phyloP scores from a whole-genome alignment of 2,329 filamentous ascomycete species.

The Xylariaceae sp. region DNA sequence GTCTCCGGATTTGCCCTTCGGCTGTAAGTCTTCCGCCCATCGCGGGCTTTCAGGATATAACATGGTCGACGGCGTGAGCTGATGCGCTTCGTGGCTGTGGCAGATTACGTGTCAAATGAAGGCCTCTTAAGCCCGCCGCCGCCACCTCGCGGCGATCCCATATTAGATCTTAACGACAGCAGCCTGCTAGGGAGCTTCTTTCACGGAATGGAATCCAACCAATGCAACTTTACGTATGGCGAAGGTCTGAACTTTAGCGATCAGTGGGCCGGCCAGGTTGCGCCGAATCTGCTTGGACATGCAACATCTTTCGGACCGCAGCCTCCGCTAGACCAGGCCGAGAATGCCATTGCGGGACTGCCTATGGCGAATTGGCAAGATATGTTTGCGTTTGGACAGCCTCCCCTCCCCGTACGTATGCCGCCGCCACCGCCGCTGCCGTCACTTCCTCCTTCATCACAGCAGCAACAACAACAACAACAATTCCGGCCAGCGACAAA shows the following conservation, averaged over 20 bases:
- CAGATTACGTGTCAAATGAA: slow-evolving; percentile 26
- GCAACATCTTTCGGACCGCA: slow-evolving; percentile 60
- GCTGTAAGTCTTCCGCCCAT: slow-evolving; percentile 52
- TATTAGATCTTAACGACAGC: slow-evolving; percentile 60
- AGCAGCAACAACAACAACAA: slow-evolving; percentile 24
- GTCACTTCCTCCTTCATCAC: slow-evolving; percentile 23
- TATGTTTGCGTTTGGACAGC: slow-evolving; percentile 29
- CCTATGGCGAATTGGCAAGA: slow-evolving; percentile 27
- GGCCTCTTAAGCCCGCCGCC: slow-evolving; percentile 49
- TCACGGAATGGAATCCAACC: slow-evolving; percentile 48
- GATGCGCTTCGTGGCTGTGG: slow-evolving; percentile 10
- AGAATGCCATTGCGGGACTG: slow-evolving; percentile 29
- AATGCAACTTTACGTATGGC: slow-evolving; percentile 48
- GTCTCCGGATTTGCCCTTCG: slow-evolving; percentile 58
- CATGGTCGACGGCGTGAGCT: neutral
- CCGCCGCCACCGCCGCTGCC: slow-evolving; percentile 29
- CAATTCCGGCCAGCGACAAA: slow-evolving; percentile 20
- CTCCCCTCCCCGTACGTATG: slow-evolving; percentile 14
- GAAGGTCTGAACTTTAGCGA: slow-evolving; percentile 49
- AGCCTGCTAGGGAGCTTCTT: slow-evolving; percentile 57
- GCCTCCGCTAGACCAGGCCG: slow-evolving; percentile 31
- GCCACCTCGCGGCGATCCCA: slow-evolving; percentile 59
- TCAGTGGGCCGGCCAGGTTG: slow-evolving; percentile 52
- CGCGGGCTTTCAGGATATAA: too few relatives aligned
- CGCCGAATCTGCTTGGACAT: slow-evolving; percentile 62